Evolutionary conservation across 2,329 filamentous ascomycete genomes (phyloP), one percentile per base, ranked within the genome.

Genomic region (Pezicula carpinea): DNA sequence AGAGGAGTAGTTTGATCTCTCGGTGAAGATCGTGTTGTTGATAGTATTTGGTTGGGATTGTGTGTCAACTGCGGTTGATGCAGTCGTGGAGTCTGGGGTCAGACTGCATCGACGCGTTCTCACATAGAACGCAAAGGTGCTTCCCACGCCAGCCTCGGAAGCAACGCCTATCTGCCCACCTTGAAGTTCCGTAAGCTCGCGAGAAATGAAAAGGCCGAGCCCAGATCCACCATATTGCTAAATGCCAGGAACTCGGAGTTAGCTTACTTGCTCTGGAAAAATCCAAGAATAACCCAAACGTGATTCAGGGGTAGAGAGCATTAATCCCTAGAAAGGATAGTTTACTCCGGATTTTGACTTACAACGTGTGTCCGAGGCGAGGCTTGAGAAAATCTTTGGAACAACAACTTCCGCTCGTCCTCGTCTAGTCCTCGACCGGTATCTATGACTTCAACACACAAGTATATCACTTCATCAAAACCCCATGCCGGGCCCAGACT

Each of bases 211-310:
- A 0, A 92, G 71, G 0, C 88, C 88, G 1, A 93, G 73, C 0
- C 88, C 88, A 0, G 83, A 87, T 0, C 88, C 88, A 18, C 87
- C 88, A 54, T 92, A 90, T 55, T 88, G n/a, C n/a, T n/a, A n/a
- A n/a, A n/a, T n/a, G n/a, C n/a, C n/a, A n/a, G n/a, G n/a, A n/a
- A n/a, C n/a, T n/a, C n/a, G n/a, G n/a, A n/a, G n/a, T n/a, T n/a
- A n/a, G n/a, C n/a, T n/a, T n/a, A n/a, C n/a, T n/a, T n/a, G n/a
- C n/a, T n/a, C n/a, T n/a, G n/a, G n/a, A n/a, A n/a, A n/a, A n/a
- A n/a, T n/a, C n/a, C n/a, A n/a, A n/a, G n/a, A n/a, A n/a, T n/a
- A n/a, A n/a, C n/a, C n/a, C n/a, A n/a, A n/a, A n/a, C n/a, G n/a
- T n/a, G n/a, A n/a, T n/a, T n/a, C n/a, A n/a, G n/a, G n/a, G n/a